Base-by-base conservation (phyloP, 192 early-diverging fungal genomes). In the Umbelopsis isabellina region DNA sequence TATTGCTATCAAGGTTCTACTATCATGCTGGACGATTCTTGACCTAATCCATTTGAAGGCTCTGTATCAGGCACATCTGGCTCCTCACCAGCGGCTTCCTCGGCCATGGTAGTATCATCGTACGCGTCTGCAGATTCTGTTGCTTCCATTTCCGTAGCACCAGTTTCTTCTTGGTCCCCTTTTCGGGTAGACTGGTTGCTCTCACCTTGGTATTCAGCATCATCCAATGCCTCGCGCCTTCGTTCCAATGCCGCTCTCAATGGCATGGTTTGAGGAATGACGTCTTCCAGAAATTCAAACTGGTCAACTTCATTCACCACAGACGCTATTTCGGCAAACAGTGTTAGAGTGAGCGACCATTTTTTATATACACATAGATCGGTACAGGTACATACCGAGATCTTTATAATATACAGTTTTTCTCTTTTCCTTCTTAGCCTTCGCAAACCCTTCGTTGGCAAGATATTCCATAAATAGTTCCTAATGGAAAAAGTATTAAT, bases 391-490 rank as follows among this genome's bases (percentile, higher is more conserved):
- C 11, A 47, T 89, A 80, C 88, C 90, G 53, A 91, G 84, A 72
- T 92, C 90, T 79, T 86, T 87, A 73, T 91, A 92, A 49, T 82
- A 84, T 9, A 92, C 83, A 12, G 88, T 89, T 70, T 89, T 92
- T 80, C 90, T 83, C 74, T 90, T 92, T 25, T 89, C 86, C 46
- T 83, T 72, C 33, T 85, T 85, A 2, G 89, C 87, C 53, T 84
- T 80, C 53, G 86, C 77, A 72, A 83, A 87, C 20, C 84, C 84
- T 75, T 90, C 87, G 51, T 77, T 80, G 15, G 88, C 85, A 52
- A 92, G 81, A 44, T 86, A 86, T 49, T 88, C 90, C 65, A 90
- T 77, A 70, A 92, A 92, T 30, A 86, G 71, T 82, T 92, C 91
- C 86, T 87, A 69, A 12, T 21, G n/a, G n/a, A 51, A 46, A 27